Conservation (phyloP, 495 filamentous ascomycete genomes). For the Annulohypoxylon stygium region DNA sequence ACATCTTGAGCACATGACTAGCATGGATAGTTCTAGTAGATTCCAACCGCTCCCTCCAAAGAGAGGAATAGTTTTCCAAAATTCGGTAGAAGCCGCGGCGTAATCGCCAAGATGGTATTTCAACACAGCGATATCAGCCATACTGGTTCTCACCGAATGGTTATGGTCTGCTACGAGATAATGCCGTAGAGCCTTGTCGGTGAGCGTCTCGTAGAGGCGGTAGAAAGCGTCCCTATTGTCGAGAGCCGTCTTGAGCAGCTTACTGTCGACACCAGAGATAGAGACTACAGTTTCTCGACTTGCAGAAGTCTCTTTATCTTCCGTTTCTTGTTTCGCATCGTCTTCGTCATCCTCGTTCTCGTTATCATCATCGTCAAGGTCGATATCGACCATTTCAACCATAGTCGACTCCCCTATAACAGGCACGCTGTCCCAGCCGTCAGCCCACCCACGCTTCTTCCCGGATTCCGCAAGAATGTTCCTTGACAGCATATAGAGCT, state of each 20-base stretch:
- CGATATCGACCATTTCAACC: constrained; percentile 68
- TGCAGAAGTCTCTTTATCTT: constrained; percentile 39
- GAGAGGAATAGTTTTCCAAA: constrained; percentile 83
- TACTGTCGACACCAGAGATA: constrained; percentile 64
- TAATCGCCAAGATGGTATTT: constrained; percentile 83
- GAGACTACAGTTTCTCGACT: constrained; percentile 31
- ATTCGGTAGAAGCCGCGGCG: constrained; percentile 78
- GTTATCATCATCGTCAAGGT: constrained; percentile 59
- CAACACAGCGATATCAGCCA: constrained; percentile 87
- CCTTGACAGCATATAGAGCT: constrained; percentile 82
- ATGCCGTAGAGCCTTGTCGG: constrained; percentile 77
- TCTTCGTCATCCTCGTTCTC: constrained; percentile 43
- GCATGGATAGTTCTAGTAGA: constrained; percentile 81
- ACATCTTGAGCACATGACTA: constrained; percentile 87
- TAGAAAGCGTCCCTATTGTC: constrained; percentile 66
- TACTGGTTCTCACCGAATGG: constrained; percentile 79
- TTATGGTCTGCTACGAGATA: constrained; percentile 80
- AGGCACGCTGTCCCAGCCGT: constrained; percentile 79
- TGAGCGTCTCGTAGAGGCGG: constrained; percentile 77
- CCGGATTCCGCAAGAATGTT: constrained; percentile 82
- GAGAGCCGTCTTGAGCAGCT: constrained; percentile 63
- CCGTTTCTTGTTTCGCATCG: constrained; percentile 18
- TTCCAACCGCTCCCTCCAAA: constrained; percentile 87
- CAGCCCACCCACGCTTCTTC: constrained; percentile 77
- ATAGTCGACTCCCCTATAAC: constrained; percentile 65